Evolutionary conservation across 768 basidiomycete species (phyloP).

Genomic region (Porpolomopsis calyptriformis): DNA sequence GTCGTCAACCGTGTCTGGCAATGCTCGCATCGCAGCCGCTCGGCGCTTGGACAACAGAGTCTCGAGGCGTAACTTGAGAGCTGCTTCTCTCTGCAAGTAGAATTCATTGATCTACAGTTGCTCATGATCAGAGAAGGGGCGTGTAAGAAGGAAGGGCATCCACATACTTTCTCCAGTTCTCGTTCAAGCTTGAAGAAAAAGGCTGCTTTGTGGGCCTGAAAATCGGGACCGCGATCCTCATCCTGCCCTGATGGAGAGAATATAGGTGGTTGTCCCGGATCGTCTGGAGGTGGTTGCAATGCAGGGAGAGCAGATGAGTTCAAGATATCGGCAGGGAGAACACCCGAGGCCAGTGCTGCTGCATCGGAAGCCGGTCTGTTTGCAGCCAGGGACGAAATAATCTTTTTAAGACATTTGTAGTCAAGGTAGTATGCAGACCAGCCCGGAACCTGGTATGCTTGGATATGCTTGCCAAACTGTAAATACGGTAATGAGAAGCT

Average conservation of each 20-base stretch:
- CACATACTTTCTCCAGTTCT: slow-evolving; percentile 85
- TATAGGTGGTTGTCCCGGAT: slow-evolving; percentile 43
- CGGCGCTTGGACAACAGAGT: slow-evolving; percentile 90
- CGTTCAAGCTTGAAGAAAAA: slow-evolving; percentile 99
- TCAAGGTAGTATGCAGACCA: slow-evolving; percentile 95
- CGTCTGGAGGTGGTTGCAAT: slow-evolving; percentile 26
- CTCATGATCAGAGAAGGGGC: slow-evolving; percentile 6
- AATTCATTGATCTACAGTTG: slow-evolving; percentile 83
- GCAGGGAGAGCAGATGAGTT: slow-evolving; percentile 22
- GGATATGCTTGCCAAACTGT: slow-evolving; percentile 98
- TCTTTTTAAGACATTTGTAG: slow-evolving; percentile 98
- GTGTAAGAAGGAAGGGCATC: slow-evolving; percentile 6
- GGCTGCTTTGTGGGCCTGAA: slow-evolving; percentile 90
- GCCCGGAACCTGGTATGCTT: slow-evolving; percentile 91
- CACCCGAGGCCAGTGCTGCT: slow-evolving; percentile 72
- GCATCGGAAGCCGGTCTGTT: slow-evolving; percentile 88
- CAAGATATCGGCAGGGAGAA: slow-evolving; percentile 54
- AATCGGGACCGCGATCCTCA: slow-evolving; percentile 68
- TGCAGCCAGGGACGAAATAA: slow-evolving; percentile 88
- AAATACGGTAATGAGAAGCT: slow-evolving; percentile 8
- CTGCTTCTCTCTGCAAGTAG: slow-evolving; percentile 95
- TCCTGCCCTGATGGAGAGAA: slow-evolving; percentile 54
- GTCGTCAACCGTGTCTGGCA: slow-evolving; percentile 58
- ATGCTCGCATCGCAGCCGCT: slow-evolving; percentile 61
- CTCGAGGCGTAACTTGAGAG: slow-evolving; percentile 83